Base-by-base conservation (phyloP, 352 stramenopile genomes). In the Chrysophaeum taylorii region DNA sequence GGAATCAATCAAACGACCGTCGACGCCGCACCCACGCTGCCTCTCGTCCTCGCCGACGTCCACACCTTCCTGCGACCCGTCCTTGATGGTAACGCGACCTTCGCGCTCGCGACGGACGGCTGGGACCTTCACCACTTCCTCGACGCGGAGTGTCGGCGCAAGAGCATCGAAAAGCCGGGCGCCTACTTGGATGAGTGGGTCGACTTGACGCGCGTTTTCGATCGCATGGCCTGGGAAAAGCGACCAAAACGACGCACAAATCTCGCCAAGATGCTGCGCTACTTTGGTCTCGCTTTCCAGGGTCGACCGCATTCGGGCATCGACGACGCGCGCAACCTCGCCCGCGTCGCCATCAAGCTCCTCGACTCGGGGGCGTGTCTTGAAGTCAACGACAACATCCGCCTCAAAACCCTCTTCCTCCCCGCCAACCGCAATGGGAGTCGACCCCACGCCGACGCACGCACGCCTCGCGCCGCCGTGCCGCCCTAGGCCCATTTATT, bases 91-190 rank as follows among this genome's bases (percentile, higher is more conserved):
- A n/a, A n/a, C n/a, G 18, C 48, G 18, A 23, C 18, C 9, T 60
- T 60, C 25, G 48, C 48, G 48, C 25, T 60, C 48, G 48, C 48
- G 48, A 60, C 48, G 18, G 48, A 60, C 25, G 48, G 48, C 48
- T 60, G 48, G 48, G 48, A 60, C 48, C 48, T 60, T 25, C 18
- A 60, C 5, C 48, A 60, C 25, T 60, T 60, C 25, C 25, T 60
- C 18, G 48, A 60, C 21, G 48, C 33, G 5, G 48, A 60, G 25
- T 60, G 5, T 5, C 15, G 5, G 25, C n/a, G 48, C 7, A 60
- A 60, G 48, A 9, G 5, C 5, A 9, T 60, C 18, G 25, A 60
- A 18, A 60, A 60, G 48, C 48, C 48, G 18, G 48, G 48, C 18
- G 48, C 5, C 48, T 60, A 60, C 48, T 21, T 60, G 5, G 48